Conservation (phyloP, 495 filamentous ascomycete genomes). For the Penicillium angulare region DNA sequence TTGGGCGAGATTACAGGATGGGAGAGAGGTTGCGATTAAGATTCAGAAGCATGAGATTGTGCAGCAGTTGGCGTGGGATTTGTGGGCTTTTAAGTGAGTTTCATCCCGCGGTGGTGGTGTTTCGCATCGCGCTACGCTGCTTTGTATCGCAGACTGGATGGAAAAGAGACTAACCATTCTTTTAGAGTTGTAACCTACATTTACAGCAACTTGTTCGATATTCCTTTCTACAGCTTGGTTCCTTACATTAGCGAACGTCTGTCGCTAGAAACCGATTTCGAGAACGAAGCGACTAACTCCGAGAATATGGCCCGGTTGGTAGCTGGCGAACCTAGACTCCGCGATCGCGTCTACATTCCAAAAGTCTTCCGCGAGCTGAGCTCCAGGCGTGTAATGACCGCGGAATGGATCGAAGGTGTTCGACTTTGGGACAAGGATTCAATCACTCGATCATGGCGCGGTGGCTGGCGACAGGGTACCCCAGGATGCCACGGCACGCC, state of each 20-base stretch:
- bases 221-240: conserved; percentile 83
- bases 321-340: conserved; percentile 70
- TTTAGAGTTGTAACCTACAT: conserved; percentile 67
- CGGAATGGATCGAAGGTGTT: conserved; percentile 96
- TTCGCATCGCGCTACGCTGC: too few relatives aligned
- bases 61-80: conserved; percentile 84
- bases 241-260: conserved; percentile 88
- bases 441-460: conserved; percentile 71
- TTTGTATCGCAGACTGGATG: too few relatives aligned
- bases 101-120: too few relatives aligned
- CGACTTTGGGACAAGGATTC: conserved; percentile 85
- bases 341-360: conserved; percentile 82
- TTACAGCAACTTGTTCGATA: conserved; percentile 79
- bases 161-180: neutral
- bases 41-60: conserved; percentile 94
- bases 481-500: conserved; percentile 72
- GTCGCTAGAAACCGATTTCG: conserved; percentile 89
- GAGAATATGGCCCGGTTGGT: conserved; percentile 79
- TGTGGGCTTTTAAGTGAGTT: conserved; percentile 89
- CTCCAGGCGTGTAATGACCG: conserved; percentile 83
- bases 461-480: conserved; percentile 70
- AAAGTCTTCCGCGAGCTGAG: conserved; percentile 78
- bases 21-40: conserved; percentile 89
- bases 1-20: conserved; percentile 82
- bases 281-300: conserved; percentile 84